Conservation (phyloP, 371 early-diverging fungal genomes). For the Syncephalis plumigaleata region DNA sequence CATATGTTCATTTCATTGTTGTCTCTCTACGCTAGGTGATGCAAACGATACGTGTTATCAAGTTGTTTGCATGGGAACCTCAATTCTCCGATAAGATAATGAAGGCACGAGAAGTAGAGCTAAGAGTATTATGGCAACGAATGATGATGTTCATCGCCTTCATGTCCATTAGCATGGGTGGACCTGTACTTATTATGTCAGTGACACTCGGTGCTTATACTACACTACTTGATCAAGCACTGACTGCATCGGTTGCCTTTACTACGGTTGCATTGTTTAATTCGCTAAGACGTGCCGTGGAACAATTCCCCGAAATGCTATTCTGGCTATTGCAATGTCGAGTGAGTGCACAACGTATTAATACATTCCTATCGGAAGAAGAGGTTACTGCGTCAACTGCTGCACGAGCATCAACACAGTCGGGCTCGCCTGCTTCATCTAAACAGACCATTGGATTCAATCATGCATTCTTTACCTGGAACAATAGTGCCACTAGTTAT, state of each 20-base stretch:
- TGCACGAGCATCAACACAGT: constrained; percentile 8
- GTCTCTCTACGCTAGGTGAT: too few relatives aligned
- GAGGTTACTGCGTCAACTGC: constrained; percentile 21
- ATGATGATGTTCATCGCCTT: constrained; percentile 23
- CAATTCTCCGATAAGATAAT: constrained; percentile 28
- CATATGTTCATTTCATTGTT: too few relatives aligned
- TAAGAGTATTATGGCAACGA: constrained; percentile 19
- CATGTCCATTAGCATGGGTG: constrained; percentile 18
- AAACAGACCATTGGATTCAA: constrained; percentile 24
- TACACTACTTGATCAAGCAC: constrained; percentile 26
- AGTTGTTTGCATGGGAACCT: constrained; percentile 50
- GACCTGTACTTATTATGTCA: constrained; percentile 32
- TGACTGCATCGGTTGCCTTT: constrained; percentile 42
- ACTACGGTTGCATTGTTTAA: constrained; percentile 36
- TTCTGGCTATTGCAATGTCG: constrained; percentile 27
- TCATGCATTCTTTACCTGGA: constrained; percentile 25
- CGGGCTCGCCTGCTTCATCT: constrained; percentile 3
- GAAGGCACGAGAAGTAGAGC: constrained; percentile 25
- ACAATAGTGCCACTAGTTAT: constrained; percentile 11
- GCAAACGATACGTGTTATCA: constrained; percentile 50
- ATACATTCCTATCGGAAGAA: constrained; percentile 17
- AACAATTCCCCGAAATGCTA: constrained; percentile 30
- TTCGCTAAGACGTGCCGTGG: constrained; percentile 31
- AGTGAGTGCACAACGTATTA: constrained; percentile 29
- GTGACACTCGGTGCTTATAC: constrained; percentile 34